Base-by-base conservation (phyloP, 192 early-diverging fungal genomes). In the Chytriomyces sp. region DNA sequence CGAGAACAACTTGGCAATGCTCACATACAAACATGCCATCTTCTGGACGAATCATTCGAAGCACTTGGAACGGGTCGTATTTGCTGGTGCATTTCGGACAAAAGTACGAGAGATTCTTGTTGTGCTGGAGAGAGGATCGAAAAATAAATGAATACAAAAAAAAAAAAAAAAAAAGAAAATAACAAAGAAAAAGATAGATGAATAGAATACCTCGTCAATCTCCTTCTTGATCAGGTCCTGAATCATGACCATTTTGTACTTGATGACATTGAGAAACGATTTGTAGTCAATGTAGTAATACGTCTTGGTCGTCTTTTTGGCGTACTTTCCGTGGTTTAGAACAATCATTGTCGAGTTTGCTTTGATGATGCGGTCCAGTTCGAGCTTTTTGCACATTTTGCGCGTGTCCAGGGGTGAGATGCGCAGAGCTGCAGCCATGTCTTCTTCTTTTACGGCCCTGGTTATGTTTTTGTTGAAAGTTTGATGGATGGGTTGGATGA, bases 231-330 rank as follows among this genome's bases (percentile, higher is more conserved):
- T 86, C 43, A 78, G 49, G 57, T 83, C 77, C 20, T 79, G 78
- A 49, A 98, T 93, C 81, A 90, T 91, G 86, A 90, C 94, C 79
- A 98, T 94, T 76, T 93, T 91, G 89, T 89, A 96, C 77, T 96
- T 96, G 61, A 96, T 91, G 7, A 95, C 94, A 73, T 96, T 92
- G 0, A 98, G 93, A 83, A 96, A 94, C n/a, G 91, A 86, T 78
- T 93, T 93, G 84, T 96, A 96, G 83, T 98, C 96, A 11, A 98
- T 86, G 79, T 94, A 95, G 81, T 94, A 96, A 68, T 79, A 79
- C 11, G 79, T 67, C 46, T 72, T 16, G 44, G 49, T 74, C 23
- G 76, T 68, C 59, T 77, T 78, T 35, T 80, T 67, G n/a, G 77
- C 76, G 69, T 78, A 69, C 26, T 69, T 66, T 68, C 45, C 53